Percentiles rank a stretch among this genome's conserved stretches.
phyloP scores from a whole-genome alignment of 2,329 filamentous ascomycete genomes.

The Fusarium newnesense region DNA sequence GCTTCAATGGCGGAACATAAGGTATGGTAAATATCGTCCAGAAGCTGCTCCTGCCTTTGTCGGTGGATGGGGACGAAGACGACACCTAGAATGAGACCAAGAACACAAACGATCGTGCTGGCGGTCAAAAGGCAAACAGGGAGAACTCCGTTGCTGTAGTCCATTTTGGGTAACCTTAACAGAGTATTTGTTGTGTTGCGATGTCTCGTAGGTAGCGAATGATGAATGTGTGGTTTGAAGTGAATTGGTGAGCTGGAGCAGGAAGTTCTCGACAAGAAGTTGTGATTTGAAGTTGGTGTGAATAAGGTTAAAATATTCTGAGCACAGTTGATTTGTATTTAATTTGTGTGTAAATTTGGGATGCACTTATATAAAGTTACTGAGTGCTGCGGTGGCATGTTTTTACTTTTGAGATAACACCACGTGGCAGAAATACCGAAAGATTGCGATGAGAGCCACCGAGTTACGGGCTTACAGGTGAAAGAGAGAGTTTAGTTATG shows the following conservation, averaged over 20 bases:
- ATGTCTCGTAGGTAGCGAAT: background rate
- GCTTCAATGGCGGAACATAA: background rate
- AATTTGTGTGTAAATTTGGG: background rate
- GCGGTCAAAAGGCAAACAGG: background rate
- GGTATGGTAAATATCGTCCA: background rate
- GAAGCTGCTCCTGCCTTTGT: background rate
- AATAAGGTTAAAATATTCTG: too few relatives aligned
- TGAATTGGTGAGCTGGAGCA: background rate
- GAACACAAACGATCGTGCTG: background rate
- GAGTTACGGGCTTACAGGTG: background rate
- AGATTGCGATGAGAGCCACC: background rate
- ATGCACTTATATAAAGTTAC: background rate
- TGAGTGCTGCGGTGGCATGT: background rate
- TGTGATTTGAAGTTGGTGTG: background rate
- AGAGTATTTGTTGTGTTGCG: background rate
- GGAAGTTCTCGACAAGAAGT: background rate
- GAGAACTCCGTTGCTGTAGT: background rate
- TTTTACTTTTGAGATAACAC: background rate
- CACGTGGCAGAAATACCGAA: background rate
- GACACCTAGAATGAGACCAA: background rate
- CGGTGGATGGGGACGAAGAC: background rate
- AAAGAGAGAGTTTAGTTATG: background rate
- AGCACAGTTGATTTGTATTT: background rate
- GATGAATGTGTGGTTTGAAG: background rate
- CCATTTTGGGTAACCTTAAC: background rate